phyloP scores from a whole-genome alignment of 352 stramenopile genomes.

The Globisporangium paroecandrum region DNA sequence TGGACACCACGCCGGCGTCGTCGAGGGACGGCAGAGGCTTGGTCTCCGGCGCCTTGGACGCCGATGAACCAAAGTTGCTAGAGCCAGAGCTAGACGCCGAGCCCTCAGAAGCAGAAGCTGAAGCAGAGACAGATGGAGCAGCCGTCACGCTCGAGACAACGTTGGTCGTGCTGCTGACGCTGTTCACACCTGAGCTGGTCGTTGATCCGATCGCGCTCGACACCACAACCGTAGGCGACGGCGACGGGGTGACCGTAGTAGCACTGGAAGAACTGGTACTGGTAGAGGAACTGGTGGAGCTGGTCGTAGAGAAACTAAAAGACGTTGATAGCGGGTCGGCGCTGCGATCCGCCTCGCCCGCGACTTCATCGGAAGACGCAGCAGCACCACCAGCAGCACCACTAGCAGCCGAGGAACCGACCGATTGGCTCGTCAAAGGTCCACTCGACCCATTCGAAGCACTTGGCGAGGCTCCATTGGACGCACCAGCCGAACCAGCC shows the following conservation, averaged over 20 bases:
- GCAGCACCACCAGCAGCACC: not conserved
- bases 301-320: not conserved
- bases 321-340: not conserved
- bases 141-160: not conserved
- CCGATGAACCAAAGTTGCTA: constrained; percentile 6
- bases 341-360: constrained; percentile 6
- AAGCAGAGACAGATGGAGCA: not conserved
- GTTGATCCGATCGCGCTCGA: constrained; percentile 1
- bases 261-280: not conserved
- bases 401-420: not conserved
- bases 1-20: not conserved
- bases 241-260: not conserved
- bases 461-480: not conserved
- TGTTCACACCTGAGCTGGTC: not conserved
- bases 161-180: not conserved
- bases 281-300: not conserved
- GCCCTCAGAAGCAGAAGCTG: not conserved
- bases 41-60: not conserved
- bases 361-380: constrained; percentile 1
- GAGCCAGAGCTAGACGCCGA: not conserved
- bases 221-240: constrained; percentile 1
- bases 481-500: not conserved
- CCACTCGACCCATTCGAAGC: not conserved
- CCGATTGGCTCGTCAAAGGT: not conserved
- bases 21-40: constrained; percentile 1